A percentile compares a stretch with the other conserved stretches of the same genome.
phyloP scores from a whole-genome alignment of 768 basidiomycete species.

The Rickenella mellea region DNA sequence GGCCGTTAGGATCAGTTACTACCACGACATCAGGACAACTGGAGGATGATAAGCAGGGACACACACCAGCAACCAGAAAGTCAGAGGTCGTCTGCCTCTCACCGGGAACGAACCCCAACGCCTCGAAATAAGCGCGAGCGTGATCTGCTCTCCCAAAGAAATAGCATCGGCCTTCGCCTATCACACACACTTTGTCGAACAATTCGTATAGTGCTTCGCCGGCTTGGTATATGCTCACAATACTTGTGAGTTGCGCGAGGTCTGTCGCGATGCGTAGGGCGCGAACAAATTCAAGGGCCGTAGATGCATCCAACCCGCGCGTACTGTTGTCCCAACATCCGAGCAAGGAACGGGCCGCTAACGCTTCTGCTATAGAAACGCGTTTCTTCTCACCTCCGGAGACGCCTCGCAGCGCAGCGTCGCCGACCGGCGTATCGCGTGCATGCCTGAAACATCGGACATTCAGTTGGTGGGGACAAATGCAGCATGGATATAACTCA shows the following conservation, averaged over 20 bases:
- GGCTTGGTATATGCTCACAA: conserved; percentile 37
- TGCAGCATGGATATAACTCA: not conserved
- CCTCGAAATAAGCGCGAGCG: conserved; percentile 34
- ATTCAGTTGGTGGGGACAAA: not conserved
- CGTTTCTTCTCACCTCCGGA: conserved; percentile 59
- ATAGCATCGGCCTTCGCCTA: conserved; percentile 39
- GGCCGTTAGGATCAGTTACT: conserved; percentile 52
- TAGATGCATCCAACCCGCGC: conserved; percentile 17
- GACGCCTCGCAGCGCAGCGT: conserved; percentile 66
- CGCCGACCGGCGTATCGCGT: conserved; percentile 65
- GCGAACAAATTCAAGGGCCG: conserved; percentile 37
- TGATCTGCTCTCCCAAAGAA: conserved; percentile 32
- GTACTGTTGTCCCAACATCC: conserved; percentile 64
- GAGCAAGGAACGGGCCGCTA: conserved; percentile 47
- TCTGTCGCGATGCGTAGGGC: conserved; percentile 32
- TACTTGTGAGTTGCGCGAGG: conserved; percentile 27
- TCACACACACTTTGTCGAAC: conserved; percentile 37
- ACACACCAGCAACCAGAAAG: conserved; percentile 32
- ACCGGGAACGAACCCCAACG: conserved; percentile 35
- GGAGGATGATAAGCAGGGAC: not conserved
- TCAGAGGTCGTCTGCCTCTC: conserved; percentile 38
- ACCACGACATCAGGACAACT: conserved; percentile 4
- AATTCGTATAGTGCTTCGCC: conserved; percentile 30
- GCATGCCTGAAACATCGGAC: conserved; percentile 42
- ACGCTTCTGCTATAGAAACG: conserved; percentile 66